Evolutionary conservation across 2,329 filamentous ascomycete species (phyloP).

Genomic region (Fusarium brevicatenulatum): DNA sequence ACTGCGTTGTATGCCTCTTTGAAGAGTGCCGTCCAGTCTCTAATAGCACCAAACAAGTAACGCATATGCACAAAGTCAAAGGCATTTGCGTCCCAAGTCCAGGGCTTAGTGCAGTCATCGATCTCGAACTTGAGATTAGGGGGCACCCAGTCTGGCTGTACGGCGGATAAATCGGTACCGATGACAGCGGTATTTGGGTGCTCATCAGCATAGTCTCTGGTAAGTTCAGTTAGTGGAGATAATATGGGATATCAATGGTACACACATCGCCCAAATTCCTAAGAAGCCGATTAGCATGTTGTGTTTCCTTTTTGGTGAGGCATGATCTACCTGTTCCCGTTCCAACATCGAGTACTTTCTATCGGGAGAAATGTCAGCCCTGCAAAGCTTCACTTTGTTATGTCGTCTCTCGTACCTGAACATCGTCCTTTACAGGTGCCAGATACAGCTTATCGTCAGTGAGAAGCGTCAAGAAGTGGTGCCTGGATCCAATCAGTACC

Average conservation of each 20-base stretch:
- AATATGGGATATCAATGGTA: rapidly evolving
- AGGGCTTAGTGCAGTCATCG: conserved; percentile 10
- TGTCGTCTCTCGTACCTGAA: background rate
- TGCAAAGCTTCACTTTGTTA: no score
- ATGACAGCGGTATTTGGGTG: conserved; percentile 8
- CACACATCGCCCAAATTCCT: conserved; percentile 21
- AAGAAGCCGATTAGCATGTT: background rate
- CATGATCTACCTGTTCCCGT: background rate
- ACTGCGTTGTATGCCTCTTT: conserved; percentile 1
- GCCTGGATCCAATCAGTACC: background rate
- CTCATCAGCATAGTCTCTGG: conserved; percentile 17
- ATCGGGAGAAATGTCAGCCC: background rate
- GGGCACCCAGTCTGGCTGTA: conserved; percentile 11
- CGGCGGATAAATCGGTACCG: conserved; percentile 13
- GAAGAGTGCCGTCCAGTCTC: conserved; percentile 7
- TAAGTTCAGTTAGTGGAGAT: background rate
- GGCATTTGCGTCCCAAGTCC: conserved; percentile 5
- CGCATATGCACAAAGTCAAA: conserved; percentile 21
- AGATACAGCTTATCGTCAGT: conserved; percentile 6
- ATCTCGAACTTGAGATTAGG: conserved; percentile 20
- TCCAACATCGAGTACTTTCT: conserved; percentile 21
- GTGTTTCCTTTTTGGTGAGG: no score
- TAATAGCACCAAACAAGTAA: conserved; percentile 13
- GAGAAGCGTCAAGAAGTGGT: conserved; percentile 19
- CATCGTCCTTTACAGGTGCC: conserved; percentile 10